These are phyloP conservation scores for Favolaschia claudopus DNA, from an alignment of 768 basidiomycete genomes.

Conservation along the genomic window DNA sequence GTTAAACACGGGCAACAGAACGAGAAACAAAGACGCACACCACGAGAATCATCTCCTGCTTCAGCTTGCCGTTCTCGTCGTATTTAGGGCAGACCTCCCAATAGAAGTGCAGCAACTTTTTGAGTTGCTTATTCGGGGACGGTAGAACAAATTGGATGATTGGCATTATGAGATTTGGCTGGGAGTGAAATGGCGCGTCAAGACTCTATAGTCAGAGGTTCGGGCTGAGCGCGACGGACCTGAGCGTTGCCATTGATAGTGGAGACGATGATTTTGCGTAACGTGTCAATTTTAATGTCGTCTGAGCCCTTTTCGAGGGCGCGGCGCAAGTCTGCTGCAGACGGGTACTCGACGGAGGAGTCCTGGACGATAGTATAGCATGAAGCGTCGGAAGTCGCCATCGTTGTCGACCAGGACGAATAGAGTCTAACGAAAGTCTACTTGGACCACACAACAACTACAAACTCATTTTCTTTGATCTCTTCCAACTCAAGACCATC, in stretches of 20 bases:
- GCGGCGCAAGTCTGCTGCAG: slow-evolving; percentile 82
- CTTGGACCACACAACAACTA: not conserved
- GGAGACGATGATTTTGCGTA: slow-evolving; percentile 91
- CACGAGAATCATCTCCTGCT: slow-evolving; percentile 99
- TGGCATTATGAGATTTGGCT: slow-evolving; percentile 96
- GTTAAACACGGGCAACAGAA: slow-evolving; percentile 1
- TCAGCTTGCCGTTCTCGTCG: slow-evolving; percentile 95
- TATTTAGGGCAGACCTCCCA: slow-evolving; percentile 99
- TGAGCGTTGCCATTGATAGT: slow-evolving; percentile 96
- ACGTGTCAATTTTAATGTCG: slow-evolving; percentile 95
- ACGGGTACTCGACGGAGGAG: slow-evolving; percentile 74
- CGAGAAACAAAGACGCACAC: slow-evolving; percentile 66
- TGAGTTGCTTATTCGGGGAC: slow-evolving; percentile 92
- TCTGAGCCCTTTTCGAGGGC: slow-evolving; percentile 94
- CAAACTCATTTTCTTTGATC: not conserved
- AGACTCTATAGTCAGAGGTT: not conserved
- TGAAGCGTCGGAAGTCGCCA: slow-evolving; percentile 62
- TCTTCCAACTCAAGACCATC: not conserved
- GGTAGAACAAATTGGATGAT: slow-evolving; percentile 99
- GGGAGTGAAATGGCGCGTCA: slow-evolving; percentile 10
- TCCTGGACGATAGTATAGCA: slow-evolving; percentile 86
- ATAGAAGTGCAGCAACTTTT: slow-evolving; percentile 95
- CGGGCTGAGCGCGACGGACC: slow-evolving; percentile 51
- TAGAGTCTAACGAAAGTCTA: not conserved
- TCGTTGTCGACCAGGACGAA: slow-evolving; percentile 28